Base-by-base conservation (phyloP, 768 basidiomycete genomes). In the Stropharia rugosoannulata region DNA sequence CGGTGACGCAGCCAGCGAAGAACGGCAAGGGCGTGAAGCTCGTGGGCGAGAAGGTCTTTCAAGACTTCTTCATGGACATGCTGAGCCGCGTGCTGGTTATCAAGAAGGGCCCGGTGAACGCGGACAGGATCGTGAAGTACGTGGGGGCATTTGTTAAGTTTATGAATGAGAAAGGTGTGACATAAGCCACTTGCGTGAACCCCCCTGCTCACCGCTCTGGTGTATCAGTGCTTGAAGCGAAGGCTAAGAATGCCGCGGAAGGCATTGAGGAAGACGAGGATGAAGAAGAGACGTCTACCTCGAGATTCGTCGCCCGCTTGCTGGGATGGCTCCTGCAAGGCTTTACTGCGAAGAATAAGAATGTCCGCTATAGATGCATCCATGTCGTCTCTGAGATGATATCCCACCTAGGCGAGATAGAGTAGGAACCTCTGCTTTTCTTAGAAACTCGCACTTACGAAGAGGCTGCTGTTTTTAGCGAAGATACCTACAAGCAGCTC, bases 261-360 rank as follows among this genome's bases (percentile, higher is more conserved):
- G 67, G 64, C 2, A 66, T 66, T 54, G 76, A 78, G 29, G 80
- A 82, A 16, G 80, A 85, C 18, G 77, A 80, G 29, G 81, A 83
- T 15, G 80, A 85, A 15, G 86, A 89, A 19, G 22, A 22, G 22
- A 89, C 87, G 0, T 70, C 85, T 0, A 79, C 84, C 0, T 79
- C 90, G 0, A 77, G 92, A 58, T 90, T 95, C 64, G 74, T 87
- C 1, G 71, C 81, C 3, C 78, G 82, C 39, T 72, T 94, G 7
- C 73, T 95, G 41, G 80, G 80, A 46, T 92, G 86, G 75, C 71
- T 98, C 19, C 72, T 94, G 54, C 81, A 84, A 59, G 95, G 95
- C 2, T 95, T 95, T 70, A 64, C 78, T 4, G 93, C 95, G 1
- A 98, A 97, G 71, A 93, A 96, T 76, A 98, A 97, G 75, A 79